A percentile compares a stretch with the other conserved stretches of the same genome.
Evolutionary conservation across 169 alveolate species (phyloP).

Genomic region (Plasmodium blacklocki): DNA sequence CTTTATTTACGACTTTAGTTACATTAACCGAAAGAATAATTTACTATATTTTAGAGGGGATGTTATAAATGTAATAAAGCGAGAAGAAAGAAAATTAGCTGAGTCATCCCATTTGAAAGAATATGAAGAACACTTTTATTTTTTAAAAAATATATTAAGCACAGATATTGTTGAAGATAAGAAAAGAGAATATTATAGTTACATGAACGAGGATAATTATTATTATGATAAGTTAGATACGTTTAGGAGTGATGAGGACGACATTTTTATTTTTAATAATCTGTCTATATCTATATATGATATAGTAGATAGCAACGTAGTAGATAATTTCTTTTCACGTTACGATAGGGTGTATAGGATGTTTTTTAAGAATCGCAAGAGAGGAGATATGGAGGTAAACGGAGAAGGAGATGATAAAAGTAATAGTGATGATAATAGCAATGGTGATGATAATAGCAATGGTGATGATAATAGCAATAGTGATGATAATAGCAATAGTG

Average conservation of each 20-base stretch:
- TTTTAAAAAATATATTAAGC: slow-evolving; percentile 4
- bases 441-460: slow-evolving; percentile 8
- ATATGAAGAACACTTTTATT: slow-evolving; percentile 42
- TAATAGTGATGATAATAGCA: slow-evolving; percentile 70
- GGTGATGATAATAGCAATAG: slow-evolving; percentile 77
- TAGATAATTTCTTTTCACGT: slow-evolving; percentile 58
- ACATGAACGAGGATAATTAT: slow-evolving; percentile 37
- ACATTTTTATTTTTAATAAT: slow-evolving; percentile 51
- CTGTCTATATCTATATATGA: slow-evolving; percentile 25
- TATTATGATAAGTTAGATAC: slow-evolving; percentile 31
- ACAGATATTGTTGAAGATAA: slow-evolving; percentile 6
- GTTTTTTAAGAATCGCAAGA: slow-evolving; percentile 46
- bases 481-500: slow-evolving; percentile 77
- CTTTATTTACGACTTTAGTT: slow-evolving; percentile 22
- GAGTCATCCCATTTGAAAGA: neutral
- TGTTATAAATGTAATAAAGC: slow-evolving; percentile 22
- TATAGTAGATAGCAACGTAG: slow-evolving; percentile 26
- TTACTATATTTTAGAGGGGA: slow-evolving; percentile 61
- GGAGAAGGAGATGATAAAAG: slow-evolving; percentile 77
- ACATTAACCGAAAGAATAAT: slow-evolving; percentile 35
- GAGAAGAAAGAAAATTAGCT: slow-evolving; percentile 12
- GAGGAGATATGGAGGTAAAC: slow-evolving; percentile 62
- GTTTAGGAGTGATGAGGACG: slow-evolving; percentile 13
- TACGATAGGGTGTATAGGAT: slow-evolving; percentile 23
- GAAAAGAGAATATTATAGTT: slow-evolving; percentile 10